Evolutionary conservation across 1,284 basidiomycete species (phyloP).

Genomic region (Ganoderma sinense): DNA sequence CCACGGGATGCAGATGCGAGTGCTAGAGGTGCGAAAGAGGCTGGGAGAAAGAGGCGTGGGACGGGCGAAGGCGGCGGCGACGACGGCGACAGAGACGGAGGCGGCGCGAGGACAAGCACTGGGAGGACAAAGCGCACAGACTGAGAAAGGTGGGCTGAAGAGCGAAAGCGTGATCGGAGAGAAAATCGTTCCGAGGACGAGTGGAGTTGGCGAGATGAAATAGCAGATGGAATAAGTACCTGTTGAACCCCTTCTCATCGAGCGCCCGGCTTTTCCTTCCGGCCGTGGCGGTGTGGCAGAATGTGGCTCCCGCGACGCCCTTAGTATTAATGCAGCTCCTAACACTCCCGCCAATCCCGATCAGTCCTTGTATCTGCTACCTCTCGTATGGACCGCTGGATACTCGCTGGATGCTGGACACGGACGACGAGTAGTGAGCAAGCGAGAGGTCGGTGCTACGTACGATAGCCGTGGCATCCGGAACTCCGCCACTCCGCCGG

Average conservation of each 20-base stretch:
- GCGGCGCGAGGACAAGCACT: neutral
- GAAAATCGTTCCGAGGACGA: neutral
- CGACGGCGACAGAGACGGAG: no score
- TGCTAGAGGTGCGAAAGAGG: neutral
- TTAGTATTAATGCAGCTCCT: neutral
- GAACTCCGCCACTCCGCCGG: constrained; percentile 1
- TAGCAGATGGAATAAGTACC: neutral
- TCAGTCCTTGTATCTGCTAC: neutral
- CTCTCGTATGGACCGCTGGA: neutral
- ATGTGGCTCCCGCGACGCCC: neutral
- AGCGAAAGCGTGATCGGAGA: neutral
- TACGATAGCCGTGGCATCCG: neutral
- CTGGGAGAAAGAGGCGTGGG: neutral
- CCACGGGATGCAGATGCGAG: constrained; percentile 1
- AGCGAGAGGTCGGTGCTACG: neutral
- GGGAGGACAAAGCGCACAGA: neutral
- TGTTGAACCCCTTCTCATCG: neutral
- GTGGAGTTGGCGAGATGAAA: neutral
- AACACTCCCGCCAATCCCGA: neutral
- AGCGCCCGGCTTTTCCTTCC: neutral
- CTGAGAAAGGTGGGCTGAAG: neutral
- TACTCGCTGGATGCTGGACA: neutral
- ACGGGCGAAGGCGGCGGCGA: neutral
- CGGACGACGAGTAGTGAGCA: neutral
- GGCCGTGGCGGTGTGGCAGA: neutral